phyloP scores from a whole-genome alignment of 2,329 filamentous ascomycete species.

The Elsinoe ampelina region DNA sequence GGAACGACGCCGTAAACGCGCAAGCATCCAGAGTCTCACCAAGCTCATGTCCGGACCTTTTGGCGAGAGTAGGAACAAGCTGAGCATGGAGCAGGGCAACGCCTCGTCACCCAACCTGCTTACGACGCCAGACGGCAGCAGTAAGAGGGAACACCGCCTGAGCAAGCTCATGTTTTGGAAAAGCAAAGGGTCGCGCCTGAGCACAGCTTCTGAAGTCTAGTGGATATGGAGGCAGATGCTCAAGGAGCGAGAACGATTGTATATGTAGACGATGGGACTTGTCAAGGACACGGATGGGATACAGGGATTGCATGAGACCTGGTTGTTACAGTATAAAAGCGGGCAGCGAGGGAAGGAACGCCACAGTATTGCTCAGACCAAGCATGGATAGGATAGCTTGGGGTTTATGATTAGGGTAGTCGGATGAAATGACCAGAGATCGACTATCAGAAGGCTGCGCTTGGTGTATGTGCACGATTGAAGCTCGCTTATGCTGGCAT shows the following conservation, averaged over 20 bases:
- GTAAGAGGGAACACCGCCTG: slow-evolving; percentile 57
- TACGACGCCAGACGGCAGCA: slow-evolving; percentile 16
- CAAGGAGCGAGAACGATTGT: background rate
- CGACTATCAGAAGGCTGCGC: background rate
- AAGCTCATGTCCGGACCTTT: slow-evolving; percentile 67
- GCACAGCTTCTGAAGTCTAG: slow-evolving; percentile 10
- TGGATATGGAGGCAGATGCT: background rate
- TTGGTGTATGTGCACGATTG: too few species aligned
- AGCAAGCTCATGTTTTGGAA: slow-evolving; percentile 77
- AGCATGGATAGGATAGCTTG: background rate
- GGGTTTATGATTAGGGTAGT: background rate
- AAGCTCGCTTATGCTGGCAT: too few species aligned
- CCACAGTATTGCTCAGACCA: background rate
- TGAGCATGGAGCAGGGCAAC: slow-evolving; percentile 56
- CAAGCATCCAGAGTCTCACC: slow-evolving; percentile 67
- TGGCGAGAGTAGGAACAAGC: slow-evolving; percentile 59
- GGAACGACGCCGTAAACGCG: slow-evolving; percentile 58
- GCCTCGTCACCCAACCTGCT: slow-evolving; percentile 47
- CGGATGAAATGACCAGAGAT: slow-evolving; percentile 8
- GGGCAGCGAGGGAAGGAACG: background rate
- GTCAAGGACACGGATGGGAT: background rate
- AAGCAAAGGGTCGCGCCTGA: slow-evolving; percentile 32
- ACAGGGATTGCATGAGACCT: background rate
- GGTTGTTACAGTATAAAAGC: background rate
- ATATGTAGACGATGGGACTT: background rate